phyloP scores from a whole-genome alignment of 305 asterid species.

The Fraxinus platypoda region DNA sequence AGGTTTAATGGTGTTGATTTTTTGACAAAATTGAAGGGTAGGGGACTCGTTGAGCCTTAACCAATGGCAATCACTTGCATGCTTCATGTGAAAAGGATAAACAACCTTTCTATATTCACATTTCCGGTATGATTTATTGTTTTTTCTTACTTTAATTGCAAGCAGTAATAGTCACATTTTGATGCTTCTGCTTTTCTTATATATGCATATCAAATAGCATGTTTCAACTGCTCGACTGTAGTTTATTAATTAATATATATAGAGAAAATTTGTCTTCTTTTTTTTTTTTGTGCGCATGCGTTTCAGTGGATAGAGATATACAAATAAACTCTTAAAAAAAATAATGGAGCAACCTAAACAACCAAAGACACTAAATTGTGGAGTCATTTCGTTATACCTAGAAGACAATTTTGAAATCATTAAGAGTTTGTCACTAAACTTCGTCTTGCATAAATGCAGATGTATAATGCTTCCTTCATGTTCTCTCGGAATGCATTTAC shows the following conservation, averaged over 20 bases:
- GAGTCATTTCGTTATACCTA: not conserved
- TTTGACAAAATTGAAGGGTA: constrained; percentile 39
- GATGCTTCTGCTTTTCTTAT: not conserved
- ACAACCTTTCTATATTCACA: too few relatives aligned
- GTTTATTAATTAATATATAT: too few relatives aligned
- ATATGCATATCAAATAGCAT: too few relatives aligned
- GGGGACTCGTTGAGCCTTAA: constrained; percentile 49
- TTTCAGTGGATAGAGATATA: not conserved
- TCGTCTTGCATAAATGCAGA: constrained; percentile 24
- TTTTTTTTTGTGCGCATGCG: too few relatives aligned
- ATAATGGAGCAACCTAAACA: not conserved
- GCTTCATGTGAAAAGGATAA: constrained; percentile 8
- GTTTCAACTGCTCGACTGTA: not conserved
- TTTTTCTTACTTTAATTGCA: too few relatives aligned
- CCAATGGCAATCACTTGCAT: constrained; percentile 40
- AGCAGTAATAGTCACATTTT: not conserved
- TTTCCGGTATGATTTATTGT: too few relatives aligned
- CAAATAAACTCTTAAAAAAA: not conserved
- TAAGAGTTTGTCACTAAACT: not conserved
- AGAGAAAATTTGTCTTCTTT: too few relatives aligned
- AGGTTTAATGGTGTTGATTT: constrained; percentile 43
- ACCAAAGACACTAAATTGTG: not conserved
- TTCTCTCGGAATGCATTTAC: constrained; percentile 47
- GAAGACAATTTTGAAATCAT: not conserved
- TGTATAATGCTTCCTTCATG: constrained; percentile 31